A percentile compares a stretch with the other conserved stretches of the same genome.
phyloP scores from a whole-genome alignment of 345 rosid genomes.

The Ceriops zippeliana region DNA sequence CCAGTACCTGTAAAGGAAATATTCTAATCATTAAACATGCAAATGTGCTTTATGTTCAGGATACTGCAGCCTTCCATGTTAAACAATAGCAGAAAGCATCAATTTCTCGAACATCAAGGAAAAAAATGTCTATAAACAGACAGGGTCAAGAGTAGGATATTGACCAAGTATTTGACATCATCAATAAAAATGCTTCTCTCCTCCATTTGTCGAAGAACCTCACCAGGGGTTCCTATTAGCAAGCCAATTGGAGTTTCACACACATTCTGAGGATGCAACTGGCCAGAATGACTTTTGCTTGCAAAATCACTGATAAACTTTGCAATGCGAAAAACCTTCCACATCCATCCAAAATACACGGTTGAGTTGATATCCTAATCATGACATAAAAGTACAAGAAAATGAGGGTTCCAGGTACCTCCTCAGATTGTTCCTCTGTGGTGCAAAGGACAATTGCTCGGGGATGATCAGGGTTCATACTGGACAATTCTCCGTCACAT shows the following conservation, averaged over 20 bases:
- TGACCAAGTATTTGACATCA: slow-evolving; percentile 75
- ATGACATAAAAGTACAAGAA: neutral
- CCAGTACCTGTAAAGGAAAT: slow-evolving; percentile 58
- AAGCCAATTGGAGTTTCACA: slow-evolving; percentile 76
- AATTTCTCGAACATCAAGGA: neutral
- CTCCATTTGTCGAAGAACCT: slow-evolving; percentile 86
- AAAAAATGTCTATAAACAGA: neutral
- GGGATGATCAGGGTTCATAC: slow-evolving; percentile 83
- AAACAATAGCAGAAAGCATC: slow-evolving; percentile 3
- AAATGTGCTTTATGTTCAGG: too few relatives aligned
- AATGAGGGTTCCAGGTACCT: slow-evolving; percentile 39
- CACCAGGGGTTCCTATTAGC: slow-evolving; percentile 95
- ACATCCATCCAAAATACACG: neutral
- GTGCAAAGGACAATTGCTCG: slow-evolving; percentile 91
- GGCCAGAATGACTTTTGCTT: slow-evolving; percentile 80
- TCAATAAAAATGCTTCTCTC: slow-evolving; percentile 93
- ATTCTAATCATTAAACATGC: neutral
- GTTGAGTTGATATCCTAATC: too few relatives aligned
- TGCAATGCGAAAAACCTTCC: slow-evolving; percentile 78
- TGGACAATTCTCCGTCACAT: slow-evolving; percentile 60
- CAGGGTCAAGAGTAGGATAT: slow-evolving; percentile 1
- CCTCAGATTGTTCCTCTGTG: slow-evolving; percentile 94
- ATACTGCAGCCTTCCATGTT: slow-evolving; percentile 3
- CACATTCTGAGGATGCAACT: slow-evolving; percentile 81
- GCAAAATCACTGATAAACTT: slow-evolving; percentile 92